Evolutionary conservation across 1,284 basidiomycete genomes (phyloP).

Genomic region (Butyriboletus appendiculatus): DNA sequence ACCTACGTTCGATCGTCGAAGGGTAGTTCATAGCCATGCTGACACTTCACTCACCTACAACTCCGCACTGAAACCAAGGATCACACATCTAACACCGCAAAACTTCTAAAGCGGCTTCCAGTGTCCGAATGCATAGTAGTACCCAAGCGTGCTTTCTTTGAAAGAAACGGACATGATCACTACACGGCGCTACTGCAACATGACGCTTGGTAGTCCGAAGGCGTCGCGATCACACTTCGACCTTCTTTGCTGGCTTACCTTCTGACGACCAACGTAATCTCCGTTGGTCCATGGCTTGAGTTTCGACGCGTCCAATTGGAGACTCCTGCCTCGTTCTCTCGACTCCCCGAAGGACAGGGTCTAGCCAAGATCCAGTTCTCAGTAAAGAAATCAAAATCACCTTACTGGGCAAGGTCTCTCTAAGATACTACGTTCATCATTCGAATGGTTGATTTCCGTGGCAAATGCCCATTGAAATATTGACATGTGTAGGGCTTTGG

Average conservation of each 20-base stretch:
- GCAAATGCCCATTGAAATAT: neutral
- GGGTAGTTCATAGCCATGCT: neutral
- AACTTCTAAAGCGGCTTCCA: neutral
- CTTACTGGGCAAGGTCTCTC: neutral
- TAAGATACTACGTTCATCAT: neutral
- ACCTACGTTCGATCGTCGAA: slow-evolving; percentile 8
- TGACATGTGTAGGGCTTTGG: neutral
- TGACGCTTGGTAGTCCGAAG: slow-evolving; percentile 15
- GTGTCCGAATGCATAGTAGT: neutral
- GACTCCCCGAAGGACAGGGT: neutral
- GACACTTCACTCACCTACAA: slow-evolving; percentile 5
- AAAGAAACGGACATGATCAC: neutral
- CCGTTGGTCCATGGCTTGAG: slow-evolving; percentile 11
- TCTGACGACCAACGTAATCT: slow-evolving; percentile 18
- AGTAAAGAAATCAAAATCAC: neutral
- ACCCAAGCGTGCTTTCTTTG: neutral
- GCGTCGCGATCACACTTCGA: slow-evolving; percentile 20
- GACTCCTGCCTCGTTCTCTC: neutral
- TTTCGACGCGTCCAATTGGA: slow-evolving; percentile 1
- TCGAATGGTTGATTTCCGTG: neutral
- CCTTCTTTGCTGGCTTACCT: slow-evolving; percentile 21
- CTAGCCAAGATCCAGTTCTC: neutral
- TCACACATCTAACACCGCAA: neutral
- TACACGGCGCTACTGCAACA: neutral
- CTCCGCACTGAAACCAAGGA: neutral